phyloP scores from a whole-genome alignment of 2,329 filamentous ascomycete species.

The Drechmeria coniospora region DNA sequence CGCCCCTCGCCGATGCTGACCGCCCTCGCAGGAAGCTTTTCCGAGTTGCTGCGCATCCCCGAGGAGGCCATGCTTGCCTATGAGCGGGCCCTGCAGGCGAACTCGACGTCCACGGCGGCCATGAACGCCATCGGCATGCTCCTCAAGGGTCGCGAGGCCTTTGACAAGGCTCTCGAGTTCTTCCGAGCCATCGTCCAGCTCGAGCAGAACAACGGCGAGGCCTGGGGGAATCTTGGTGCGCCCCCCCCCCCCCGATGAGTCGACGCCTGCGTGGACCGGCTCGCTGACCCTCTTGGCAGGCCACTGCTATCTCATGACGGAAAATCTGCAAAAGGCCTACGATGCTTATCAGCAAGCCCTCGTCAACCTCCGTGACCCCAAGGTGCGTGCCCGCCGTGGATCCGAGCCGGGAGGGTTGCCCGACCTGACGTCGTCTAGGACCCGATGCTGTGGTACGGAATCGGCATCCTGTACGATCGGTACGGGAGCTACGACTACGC shows the following conservation, averaged over 20 bases:
- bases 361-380: constrained; percentile 83
- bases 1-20: constrained; percentile 2
- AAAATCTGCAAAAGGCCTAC: constrained; percentile 92
- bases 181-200: constrained; percentile 82
- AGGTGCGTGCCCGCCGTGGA: constrained; percentile 38
- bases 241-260: constrained; percentile 11
- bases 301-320: constrained; percentile 99
- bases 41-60: constrained; percentile 73
- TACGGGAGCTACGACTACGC: constrained; percentile 95
- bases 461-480: constrained; percentile 90
- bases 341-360: constrained; percentile 91
- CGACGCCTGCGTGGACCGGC: constrained; percentile 3
- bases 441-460: constrained; percentile 96
- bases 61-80: constrained; percentile 86
- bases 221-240: constrained; percentile 87
- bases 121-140: constrained; percentile 93
- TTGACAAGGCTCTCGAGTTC: constrained; percentile 86
- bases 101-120: constrained; percentile 73
- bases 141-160: constrained; percentile 80
- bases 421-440: constrained; percentile 38
- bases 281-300: constrained; percentile 35
- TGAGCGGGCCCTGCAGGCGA: constrained; percentile 76
- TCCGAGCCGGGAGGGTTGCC: not conserved
- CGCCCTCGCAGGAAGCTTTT: constrained; percentile 52
- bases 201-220: constrained; percentile 79